Evolutionary conservation across 768 basidiomycete species (phyloP).

Genomic region (Termitomyces bulborhizus): DNA sequence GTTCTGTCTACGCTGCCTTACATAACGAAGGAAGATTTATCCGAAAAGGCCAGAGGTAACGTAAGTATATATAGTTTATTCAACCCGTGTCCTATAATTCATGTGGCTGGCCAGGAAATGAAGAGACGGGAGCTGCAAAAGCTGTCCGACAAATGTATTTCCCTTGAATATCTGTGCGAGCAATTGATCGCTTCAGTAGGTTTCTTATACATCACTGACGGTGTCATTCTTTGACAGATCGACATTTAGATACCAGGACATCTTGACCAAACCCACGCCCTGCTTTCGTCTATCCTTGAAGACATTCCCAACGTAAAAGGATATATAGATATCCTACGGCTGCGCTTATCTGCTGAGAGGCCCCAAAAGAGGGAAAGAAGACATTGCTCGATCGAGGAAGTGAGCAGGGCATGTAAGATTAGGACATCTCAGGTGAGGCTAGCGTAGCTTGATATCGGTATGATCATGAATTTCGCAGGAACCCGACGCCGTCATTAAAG

Average conservation of each 20-base stretch:
- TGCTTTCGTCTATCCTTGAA: constrained; percentile 15
- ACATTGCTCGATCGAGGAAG: constrained; percentile 4
- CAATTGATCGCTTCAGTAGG: constrained; percentile 20
- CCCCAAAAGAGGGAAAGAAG: neutral
- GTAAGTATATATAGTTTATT: neutral
- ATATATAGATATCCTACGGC: constrained; percentile 19
- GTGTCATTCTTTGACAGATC: neutral
- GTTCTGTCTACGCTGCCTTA: neutral
- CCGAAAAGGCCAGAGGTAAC: neutral
- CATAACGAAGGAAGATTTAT: constrained; percentile 3
- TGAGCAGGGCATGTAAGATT: constrained; percentile 2
- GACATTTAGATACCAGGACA: constrained; percentile 19
- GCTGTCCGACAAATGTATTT: constrained; percentile 17
- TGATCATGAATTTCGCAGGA: neutral
- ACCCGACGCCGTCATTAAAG: neutral
- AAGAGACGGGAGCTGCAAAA: constrained; percentile 14
- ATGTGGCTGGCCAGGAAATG: constrained; percentile 7
- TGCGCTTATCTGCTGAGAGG: constrained; percentile 4
- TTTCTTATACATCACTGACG: neutral
- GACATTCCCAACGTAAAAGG: constrained; percentile 16
- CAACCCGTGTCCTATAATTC: no score
- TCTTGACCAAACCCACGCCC: constrained; percentile 14
- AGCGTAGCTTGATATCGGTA: neutral
- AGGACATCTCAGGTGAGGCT: neutral
- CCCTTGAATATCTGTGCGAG: constrained; percentile 21